A percentile compares a stretch with the other conserved stretches of the same genome.
These are phyloP conservation scores for Eucalyptus sp. DNA, from an alignment of 345 rosid genomes.

Conservation along the genomic window DNA sequence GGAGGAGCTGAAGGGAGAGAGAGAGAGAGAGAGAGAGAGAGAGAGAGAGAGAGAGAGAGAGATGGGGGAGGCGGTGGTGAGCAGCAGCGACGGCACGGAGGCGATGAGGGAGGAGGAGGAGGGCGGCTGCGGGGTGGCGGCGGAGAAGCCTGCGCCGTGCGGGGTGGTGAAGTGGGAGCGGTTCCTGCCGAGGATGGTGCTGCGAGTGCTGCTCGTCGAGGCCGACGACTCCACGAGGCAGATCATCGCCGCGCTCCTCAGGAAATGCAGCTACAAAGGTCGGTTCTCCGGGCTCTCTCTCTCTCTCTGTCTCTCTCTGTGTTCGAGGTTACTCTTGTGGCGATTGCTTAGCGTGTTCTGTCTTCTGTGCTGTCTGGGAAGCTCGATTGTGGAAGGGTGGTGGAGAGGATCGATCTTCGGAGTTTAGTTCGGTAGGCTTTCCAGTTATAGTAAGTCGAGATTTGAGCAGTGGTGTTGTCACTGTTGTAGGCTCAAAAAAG, in stretches of 20 bases:
- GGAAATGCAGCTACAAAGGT: slow-evolving; percentile 89
- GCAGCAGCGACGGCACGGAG: slow-evolving; percentile 19
- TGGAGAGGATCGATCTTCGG: background rate
- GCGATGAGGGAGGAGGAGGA: slow-evolving; percentile 12
- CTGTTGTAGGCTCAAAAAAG: background rate
- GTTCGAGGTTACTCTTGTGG: background rate
- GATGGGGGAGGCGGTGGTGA: slow-evolving; percentile 32
- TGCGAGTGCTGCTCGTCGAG: slow-evolving; percentile 79
- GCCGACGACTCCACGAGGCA: slow-evolving; percentile 95
- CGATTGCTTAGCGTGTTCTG: background rate
- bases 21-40: too few species aligned
- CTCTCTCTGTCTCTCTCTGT: background rate
- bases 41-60: background rate
- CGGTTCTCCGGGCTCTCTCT: background rate
- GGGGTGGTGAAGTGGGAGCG: slow-evolving; percentile 57
- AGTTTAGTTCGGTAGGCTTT: background rate
- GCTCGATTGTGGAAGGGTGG: background rate
- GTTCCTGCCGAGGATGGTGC: slow-evolving; percentile 52
- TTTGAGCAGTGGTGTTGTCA: background rate
- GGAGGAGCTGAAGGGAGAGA: background rate
- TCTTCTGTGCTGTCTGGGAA: background rate
- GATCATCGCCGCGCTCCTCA: slow-evolving; percentile 71
- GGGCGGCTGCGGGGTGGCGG: slow-evolving; percentile 7
- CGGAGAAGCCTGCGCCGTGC: background rate
- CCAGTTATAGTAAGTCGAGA: background rate